Evolutionary conservation across 208 protist species (phyloP), one percentile per base, ranked within the genome.

Genomic region (Sergeia podlipaevii): DNA sequence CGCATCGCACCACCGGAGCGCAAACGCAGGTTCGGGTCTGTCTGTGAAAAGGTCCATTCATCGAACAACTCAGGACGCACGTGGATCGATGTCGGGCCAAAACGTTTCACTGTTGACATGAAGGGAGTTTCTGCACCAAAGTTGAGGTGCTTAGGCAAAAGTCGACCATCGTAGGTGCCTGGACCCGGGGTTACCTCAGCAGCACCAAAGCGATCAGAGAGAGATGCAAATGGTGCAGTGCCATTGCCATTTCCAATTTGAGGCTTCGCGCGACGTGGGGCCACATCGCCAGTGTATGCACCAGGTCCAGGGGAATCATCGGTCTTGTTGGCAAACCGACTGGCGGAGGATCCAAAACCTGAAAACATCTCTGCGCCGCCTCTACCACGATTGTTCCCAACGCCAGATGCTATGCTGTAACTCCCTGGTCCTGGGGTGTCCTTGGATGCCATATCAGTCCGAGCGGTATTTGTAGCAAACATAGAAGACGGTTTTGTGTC

Each of bases 401-500:
- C 60, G 13, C 27, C 37, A 11, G 58, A 63, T 17, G 65, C 65
- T 28, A 79, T 43, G 30, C 89, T 48, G 67, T 92, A 95, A 20
- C 70, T 55, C 8, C 88, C 88, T n/a, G 84, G 88, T 4, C 84
- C 88, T 10, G 88, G 88, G 26, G 43, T 70, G 30, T 68, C 61
- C 13, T 6, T 73, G 29, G 54, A 18, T 23, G 34, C 55, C 18
- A 30, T 28, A 32, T 49, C 30, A 0, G 54, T 57, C 15, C 88
- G 64, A 13, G 63, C 50, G 11, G 74, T 87, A 26, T 82, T 90
- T 0, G 84, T 83, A 15, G 73, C 74, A 69, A 95, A 95, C 72
- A 85, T 82, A 21, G 76, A 89, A 17, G 84, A 84, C 13, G 83
- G 87, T 52, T 95, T 95, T 18, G 39, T 54, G 20, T 37, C 60